Conservation (phyloP, 2,329 filamentous ascomycete species). For the Nemania sp. region DNA sequence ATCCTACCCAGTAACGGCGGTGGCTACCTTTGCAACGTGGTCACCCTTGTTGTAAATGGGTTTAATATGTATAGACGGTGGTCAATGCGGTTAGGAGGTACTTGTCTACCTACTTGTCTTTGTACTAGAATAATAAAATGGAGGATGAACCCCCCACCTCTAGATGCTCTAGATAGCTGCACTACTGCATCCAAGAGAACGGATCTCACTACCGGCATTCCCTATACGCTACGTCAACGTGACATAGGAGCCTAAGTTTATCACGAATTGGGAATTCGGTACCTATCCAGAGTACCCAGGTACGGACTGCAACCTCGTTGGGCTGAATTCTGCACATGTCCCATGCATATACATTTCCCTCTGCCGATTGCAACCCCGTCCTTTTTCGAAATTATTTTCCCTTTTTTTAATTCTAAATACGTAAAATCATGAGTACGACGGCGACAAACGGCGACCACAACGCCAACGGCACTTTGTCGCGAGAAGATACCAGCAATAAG, state of each 20-base stretch:
- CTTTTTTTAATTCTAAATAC: not conserved
- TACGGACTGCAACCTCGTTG: slow-evolving; percentile 12
- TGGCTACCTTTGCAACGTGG: too few relatives aligned
- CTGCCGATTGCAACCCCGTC: slow-evolving; percentile 12
- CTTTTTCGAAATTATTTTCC: slow-evolving; percentile 1
- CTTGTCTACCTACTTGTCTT: too few relatives aligned
- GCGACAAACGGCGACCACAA: slow-evolving; percentile 33
- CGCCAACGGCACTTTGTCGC: slow-evolving; percentile 23
- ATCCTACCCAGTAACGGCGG: too few relatives aligned
- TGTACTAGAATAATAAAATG: too few relatives aligned
- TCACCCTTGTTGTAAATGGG: too few relatives aligned
- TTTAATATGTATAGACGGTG: too few relatives aligned
- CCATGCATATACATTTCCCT: slow-evolving; percentile 18
- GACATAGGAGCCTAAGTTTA: slow-evolving; percentile 7
- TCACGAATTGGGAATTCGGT: slow-evolving; percentile 6
- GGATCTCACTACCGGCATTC: slow-evolving; percentile 22
- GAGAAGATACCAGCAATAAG: slow-evolving; percentile 11
- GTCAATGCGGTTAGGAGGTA: too few relatives aligned
- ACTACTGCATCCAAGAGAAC: slow-evolving; percentile 18
- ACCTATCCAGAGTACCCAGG: not conserved
- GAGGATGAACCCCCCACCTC: not conserved
- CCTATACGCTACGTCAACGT: slow-evolving; percentile 34
- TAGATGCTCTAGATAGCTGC: not conserved
- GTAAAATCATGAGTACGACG: slow-evolving; percentile 33
- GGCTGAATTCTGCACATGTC: slow-evolving; percentile 20